These are phyloP conservation scores for Arthrinium puccinioides DNA, from an alignment of 2,329 filamentous ascomycete genomes.

Conservation along the genomic window DNA sequence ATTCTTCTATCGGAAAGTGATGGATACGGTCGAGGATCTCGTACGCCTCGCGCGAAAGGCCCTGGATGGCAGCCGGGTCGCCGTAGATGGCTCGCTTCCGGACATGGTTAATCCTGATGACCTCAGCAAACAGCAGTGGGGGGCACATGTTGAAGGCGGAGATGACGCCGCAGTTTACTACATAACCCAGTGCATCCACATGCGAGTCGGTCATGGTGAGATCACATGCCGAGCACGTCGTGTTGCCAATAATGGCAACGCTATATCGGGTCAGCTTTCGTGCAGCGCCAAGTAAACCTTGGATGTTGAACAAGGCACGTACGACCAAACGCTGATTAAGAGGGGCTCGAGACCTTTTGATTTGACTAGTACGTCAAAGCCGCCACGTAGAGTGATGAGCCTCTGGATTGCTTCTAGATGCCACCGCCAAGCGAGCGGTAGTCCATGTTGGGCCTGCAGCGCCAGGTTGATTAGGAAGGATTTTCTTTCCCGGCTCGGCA, in stretches of 20 bases:
- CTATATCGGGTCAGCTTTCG: slow-evolving; percentile 14
- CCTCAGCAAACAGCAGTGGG: slow-evolving; percentile 21
- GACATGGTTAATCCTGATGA: slow-evolving; percentile 28
- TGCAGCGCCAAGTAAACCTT: neutral
- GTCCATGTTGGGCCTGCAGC: slow-evolving; percentile 20
- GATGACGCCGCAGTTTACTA: slow-evolving; percentile 10
- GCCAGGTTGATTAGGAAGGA: neutral
- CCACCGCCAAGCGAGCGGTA: slow-evolving; percentile 23
- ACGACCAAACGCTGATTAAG: slow-evolving; percentile 18
- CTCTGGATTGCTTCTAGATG: slow-evolving; percentile 25
- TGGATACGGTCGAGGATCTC: slow-evolving; percentile 18
- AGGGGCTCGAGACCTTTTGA: slow-evolving; percentile 13
- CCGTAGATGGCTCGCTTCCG: slow-evolving; percentile 14
- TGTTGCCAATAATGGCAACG: slow-evolving; percentile 25
- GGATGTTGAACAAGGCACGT: slow-evolving; percentile 6
- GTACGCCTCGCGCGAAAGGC: slow-evolving; percentile 11
- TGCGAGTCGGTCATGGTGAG: slow-evolving; percentile 17
- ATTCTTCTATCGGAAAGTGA: slow-evolving; percentile 20
- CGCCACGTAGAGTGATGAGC: slow-evolving; percentile 25
- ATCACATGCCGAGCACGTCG: slow-evolving; percentile 25
- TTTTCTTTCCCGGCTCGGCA: neutral
- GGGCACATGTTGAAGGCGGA: slow-evolving; percentile 23
- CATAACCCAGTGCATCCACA: slow-evolving; percentile 17
- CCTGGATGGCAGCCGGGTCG: neutral
- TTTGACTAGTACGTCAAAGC: slow-evolving; percentile 14